These are phyloP conservation scores for Phytophthora podocarpi DNA, from an alignment of 352 stramenopile genomes.

Conservation along the genomic window DNA sequence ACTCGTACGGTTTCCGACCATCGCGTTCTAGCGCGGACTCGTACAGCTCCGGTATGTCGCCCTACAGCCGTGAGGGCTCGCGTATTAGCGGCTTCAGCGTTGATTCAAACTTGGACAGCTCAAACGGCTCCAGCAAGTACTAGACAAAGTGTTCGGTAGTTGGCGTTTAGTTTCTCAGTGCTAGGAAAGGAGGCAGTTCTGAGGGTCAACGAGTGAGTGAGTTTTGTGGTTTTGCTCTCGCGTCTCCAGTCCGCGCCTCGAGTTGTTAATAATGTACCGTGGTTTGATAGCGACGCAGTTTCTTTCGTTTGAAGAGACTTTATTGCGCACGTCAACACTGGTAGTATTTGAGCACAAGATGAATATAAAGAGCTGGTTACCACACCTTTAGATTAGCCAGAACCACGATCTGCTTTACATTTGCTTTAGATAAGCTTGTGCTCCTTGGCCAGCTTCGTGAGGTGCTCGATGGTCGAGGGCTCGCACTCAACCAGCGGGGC, in stretches of 20 bases:
- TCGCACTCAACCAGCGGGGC: constrained; percentile 78
- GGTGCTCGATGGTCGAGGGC: constrained; percentile 63
- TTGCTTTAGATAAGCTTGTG: constrained; percentile 74
- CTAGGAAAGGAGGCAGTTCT: constrained; percentile 20
- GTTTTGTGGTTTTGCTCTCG: constrained; percentile 28
- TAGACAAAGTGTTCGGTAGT: constrained; percentile 29
- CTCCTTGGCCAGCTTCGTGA: constrained; percentile 69
- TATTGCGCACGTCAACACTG: constrained; percentile 1
- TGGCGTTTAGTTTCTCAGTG: constrained; percentile 24
- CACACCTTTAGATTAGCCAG: constrained; percentile 16
- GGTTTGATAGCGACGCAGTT: constrained; percentile 21
- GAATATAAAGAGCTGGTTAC: constrained; percentile 20
- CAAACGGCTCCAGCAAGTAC: constrained; percentile 32
- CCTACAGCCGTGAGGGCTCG: constrained; percentile 66
- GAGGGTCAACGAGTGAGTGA: constrained; percentile 30
- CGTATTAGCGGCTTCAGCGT: constrained; percentile 68
- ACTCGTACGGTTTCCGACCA: constrained; percentile 70
- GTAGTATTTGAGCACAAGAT: constrained; percentile 14
- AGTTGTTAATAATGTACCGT: constrained; percentile 30
- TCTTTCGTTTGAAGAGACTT: neutral
- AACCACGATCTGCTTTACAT: constrained; percentile 9
- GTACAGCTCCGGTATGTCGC: constrained; percentile 66
- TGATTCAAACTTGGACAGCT: constrained; percentile 40
- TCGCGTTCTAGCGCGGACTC: constrained; percentile 66
- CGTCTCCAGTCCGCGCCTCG: constrained; percentile 9